Base-by-base conservation (phyloP, 73 alveolate genomes). In the Paramecium bursaria region DNA sequence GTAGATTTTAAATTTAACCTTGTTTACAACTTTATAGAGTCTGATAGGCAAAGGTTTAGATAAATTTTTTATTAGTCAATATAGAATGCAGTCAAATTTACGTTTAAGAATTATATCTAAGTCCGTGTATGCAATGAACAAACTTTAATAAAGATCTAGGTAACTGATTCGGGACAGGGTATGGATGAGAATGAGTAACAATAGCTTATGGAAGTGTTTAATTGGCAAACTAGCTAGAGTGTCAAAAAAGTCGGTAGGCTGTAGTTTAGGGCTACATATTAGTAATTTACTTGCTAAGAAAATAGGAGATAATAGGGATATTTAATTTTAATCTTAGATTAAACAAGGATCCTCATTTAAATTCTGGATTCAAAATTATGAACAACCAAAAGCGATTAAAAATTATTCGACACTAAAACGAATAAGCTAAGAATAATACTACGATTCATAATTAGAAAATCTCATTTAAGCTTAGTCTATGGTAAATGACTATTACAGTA, bases 101-200 rank as follows among this genome's bases (percentile, higher is more conserved):
- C 82, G 6, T 21, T n/a, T 25, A 35, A 35, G 5, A 57, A 57
- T 2, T 19, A 13, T 67, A 67, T 67, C 23, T 14, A 67, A 39
- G 22, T 67, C 10, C 9, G 27, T 4, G 19, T 67, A 5, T 39
- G 44, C 33, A 0, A 35, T 13, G 9, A 67, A 10, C 60, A 67
- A 3, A 15, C 1, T 15, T 4, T 23, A 0, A 25, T 25, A 21
- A 25, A 67, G 35, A 42, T 67, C 6, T 5, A 10, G 3, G 82
- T 67, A 4, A 67, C 14, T 17, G 82, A 67, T 19, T 31, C 82
- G 15, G 82, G 82, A 67, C 33, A 39, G 21, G 82, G 82, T 10
- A 67, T 67, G 82, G 82, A 7, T 39, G 4, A 31, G 14, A 57
- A 67, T 26, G 82, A 67, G 57, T 25, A 42, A 5, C 33, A 67